phyloP scores from a whole-genome alignment of 768 basidiomycete species.

The Favolaschia claudopus region DNA sequence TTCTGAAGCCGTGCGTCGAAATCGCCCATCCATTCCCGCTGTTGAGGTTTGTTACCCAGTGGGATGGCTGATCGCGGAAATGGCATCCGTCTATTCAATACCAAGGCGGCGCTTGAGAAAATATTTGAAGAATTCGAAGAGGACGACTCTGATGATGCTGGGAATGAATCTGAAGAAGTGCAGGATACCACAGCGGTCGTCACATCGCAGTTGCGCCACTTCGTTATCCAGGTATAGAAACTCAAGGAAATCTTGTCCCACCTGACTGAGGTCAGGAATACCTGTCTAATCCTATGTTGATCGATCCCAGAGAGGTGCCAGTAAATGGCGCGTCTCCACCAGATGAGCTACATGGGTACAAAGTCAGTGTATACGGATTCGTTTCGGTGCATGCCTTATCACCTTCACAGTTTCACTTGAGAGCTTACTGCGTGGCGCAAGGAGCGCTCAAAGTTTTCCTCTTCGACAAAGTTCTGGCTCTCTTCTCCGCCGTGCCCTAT shows the following conservation, averaged over 20 bases:
- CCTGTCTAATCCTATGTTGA: conserved; percentile 73
- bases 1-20: conserved; percentile 80
- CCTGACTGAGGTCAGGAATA: conserved; percentile 73
- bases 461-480: conserved; percentile 81
- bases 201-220: conserved; percentile 91
- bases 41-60: conserved; percentile 33
- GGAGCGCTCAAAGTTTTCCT: conserved; percentile 84
- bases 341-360: conserved; percentile 54
- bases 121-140: conserved; percentile 88
- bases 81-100: conserved; percentile 91
- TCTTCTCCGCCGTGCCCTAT: conserved; percentile 87
- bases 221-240: conserved; percentile 85
- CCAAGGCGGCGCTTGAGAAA: conserved; percentile 68
- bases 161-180: conserved; percentile 33
- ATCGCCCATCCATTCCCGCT: conserved; percentile 1
- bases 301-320: conserved; percentile 67
- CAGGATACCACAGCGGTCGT: conserved; percentile 62
- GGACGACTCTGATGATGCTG: conserved; percentile 52
- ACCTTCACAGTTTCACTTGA: conserved; percentile 84
- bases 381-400: not conserved
- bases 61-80: conserved; percentile 97
- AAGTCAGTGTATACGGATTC: conserved; percentile 51
- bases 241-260: conserved; percentile 7
- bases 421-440: conserved; percentile 84
- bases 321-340: conserved; percentile 33